Evolutionary conservation across 164 flowering plant species (phyloP).

Genomic region (Macadamia tetraphylla): DNA sequence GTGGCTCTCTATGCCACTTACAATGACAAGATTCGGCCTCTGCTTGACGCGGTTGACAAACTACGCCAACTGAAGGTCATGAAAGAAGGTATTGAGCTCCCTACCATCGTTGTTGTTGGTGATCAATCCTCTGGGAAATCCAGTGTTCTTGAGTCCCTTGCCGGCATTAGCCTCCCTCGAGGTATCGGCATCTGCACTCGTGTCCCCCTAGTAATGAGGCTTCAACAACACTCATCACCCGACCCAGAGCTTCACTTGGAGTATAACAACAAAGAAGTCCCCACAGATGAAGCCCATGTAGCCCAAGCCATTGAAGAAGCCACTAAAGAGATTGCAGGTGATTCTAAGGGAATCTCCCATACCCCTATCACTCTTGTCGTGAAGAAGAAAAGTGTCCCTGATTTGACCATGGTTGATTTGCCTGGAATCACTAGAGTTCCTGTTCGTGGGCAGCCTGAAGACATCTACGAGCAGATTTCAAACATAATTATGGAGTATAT

Average conservation of each 20-base stretch:
- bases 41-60: no score
- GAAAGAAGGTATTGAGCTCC: neutral
- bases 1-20: no score
- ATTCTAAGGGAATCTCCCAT: constrained; percentile 26
- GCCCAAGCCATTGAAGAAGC: constrained; percentile 20
- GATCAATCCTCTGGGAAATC: neutral
- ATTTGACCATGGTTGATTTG: constrained; percentile 24
- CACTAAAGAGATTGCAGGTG: constrained; percentile 29
- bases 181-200: neutral
- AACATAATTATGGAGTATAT: constrained; percentile 31
- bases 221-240: neutral
- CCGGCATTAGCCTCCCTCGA: neutral
- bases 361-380: constrained; percentile 25
- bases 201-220: neutral
- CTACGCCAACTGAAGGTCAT: no score
- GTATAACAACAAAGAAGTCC: constrained; percentile 10
- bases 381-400: constrained; percentile 20
- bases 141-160: neutral
- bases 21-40: no score
- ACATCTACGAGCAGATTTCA: constrained; percentile 35
- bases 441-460: constrained; percentile 35
- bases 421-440: constrained; percentile 41
- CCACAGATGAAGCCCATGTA: constrained; percentile 18
- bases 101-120: neutral
- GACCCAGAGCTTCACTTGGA: constrained; percentile 1